Base-by-base conservation (phyloP, 352 stramenopile species). In the Aphanomyces stellatus region DNA sequence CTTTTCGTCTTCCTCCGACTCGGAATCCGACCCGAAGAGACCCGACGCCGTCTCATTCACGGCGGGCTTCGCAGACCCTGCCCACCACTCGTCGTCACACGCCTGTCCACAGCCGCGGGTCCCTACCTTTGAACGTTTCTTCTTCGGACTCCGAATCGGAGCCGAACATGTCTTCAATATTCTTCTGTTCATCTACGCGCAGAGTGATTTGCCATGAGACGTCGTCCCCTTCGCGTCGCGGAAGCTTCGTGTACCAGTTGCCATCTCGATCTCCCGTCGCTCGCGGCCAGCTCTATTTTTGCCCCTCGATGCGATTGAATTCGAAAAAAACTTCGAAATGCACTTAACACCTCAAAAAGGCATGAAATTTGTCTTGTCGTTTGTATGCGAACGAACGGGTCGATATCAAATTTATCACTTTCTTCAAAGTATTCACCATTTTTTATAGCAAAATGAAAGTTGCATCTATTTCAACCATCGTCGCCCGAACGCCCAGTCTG, bases 21-120 rank as follows among this genome's bases (percentile, higher is more conserved):
- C 86, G 65, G 86, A 95, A 65, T 95, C 86, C 33, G 86, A 95
- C 42, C 85, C 86, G 72, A 95, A 95, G 17, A 95, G 53, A 15
- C 85, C 91, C 56, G 25, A 53, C 2, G 33, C 17, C 11, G 35
- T 22, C 22, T 43, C 55, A 28, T 64, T 51, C 17, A 64, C 55
- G 15, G 55, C 13, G 11, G 55, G 33, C 7, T 43, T 46, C 5
- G 22, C 8, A 13, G 37, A 33, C 19, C 22, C n/a, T 13, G n/a
- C n/a, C n/a, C n/a, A n/a, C n/a, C n/a, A n/a, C n/a, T n/a, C n/a
- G n/a, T n/a, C n/a, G n/a, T n/a, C n/a, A n/a, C n/a, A n/a, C n/a
- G n/a, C n/a, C n/a, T n/a, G n/a, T n/a, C n/a, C n/a, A n/a, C n/a
- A n/a, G n/a, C n/a, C n/a, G n/a, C n/a, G n/a, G n/a, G 49, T 33